Base-by-base conservation (phyloP, 768 basidiomycete genomes). In the Mycena kentingensis region DNA sequence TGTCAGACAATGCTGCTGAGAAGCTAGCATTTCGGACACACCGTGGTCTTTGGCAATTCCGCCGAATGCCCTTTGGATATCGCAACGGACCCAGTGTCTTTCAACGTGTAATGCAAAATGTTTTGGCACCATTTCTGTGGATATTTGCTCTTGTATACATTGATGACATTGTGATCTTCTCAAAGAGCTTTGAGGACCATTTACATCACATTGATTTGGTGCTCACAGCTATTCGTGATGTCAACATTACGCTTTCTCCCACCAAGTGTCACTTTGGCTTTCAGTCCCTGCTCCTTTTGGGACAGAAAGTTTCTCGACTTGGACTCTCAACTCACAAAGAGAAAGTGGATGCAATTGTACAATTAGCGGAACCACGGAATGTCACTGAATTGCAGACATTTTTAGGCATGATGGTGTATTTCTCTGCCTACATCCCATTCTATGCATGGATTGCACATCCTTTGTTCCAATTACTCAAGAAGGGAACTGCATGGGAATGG, bases 131-230 rank as follows among this genome's bases (percentile, higher is more conserved):
- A 0, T 75, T 58, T 45, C 55, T 77, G 4, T 75, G 73, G 73
- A 49, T 73, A 0, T 74, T 75, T 43, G 51, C 70, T 2, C 42
- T 73, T 12, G 74, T 76, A 0, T 78, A 77, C 41, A 74, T 77
- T 8, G 71, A 77, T 39, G 68, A 78, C 39, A 76, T 77, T 2
- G 65, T 76, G 0, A 63, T 75, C 0, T 76, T 64, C 45, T 71
- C 68, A 0, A 34, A 46, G 26, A 54, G 49, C 0, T 65, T 65
- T 2, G 54, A 70, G 0, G 65, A 75, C 1, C 72, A 77, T 51
- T 1, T 69, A 2, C 1, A 37, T 1, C 70, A 73, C 41, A 16
- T 73, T 0, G 70, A 70, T 24, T 13, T 46, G 5, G 67, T 74
- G 0, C 49, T 73, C 2, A 19, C 36, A 21, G 67, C 67, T 0